A percentile compares a stretch with the other conserved stretches of the same genome.
Evolutionary conservation across 768 basidiomycete genomes (phyloP).

Genomic region (Psilocybe azurescens): DNA sequence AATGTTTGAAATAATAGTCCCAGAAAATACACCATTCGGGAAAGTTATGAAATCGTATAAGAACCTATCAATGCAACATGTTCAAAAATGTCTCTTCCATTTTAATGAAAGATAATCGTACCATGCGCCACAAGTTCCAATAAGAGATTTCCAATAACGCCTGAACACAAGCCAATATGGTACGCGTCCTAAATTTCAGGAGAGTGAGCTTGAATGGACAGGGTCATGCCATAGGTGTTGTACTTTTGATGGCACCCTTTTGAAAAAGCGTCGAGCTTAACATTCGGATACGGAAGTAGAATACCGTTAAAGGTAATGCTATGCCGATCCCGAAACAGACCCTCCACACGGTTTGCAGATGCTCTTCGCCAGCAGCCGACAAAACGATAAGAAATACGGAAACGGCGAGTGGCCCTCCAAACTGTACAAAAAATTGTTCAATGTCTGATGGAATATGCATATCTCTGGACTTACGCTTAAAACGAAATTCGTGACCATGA

Average conservation of each 20-base stretch:
- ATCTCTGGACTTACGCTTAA: slow-evolving; percentile 49
- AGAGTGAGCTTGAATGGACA: background rate
- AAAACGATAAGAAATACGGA: slow-evolving; percentile 39
- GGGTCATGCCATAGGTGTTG: background rate
- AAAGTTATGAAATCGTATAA: slow-evolving; percentile 77
- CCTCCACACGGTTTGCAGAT: slow-evolving; percentile 71
- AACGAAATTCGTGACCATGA: slow-evolving; percentile 79
- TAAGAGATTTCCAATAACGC: slow-evolving; percentile 69
- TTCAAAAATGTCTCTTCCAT: background rate
- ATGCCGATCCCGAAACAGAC: slow-evolving; percentile 71
- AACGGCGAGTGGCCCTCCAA: too few relatives aligned
- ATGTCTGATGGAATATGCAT: background rate
- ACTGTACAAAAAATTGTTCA: too few relatives aligned
- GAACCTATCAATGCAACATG: slow-evolving; percentile 47
- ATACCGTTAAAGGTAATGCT: slow-evolving; percentile 65
- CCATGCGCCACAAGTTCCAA: slow-evolving; percentile 81
- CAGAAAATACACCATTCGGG: slow-evolving; percentile 74
- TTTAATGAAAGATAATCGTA: slow-evolving; percentile 26
- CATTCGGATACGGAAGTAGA: slow-evolving; percentile 78
- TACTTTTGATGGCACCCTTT: slow-evolving; percentile 69
- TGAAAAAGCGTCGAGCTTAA: slow-evolving; percentile 67
- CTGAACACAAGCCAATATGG: slow-evolving; percentile 66
- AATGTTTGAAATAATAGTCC: slow-evolving; percentile 70
- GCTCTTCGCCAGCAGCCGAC: slow-evolving; percentile 65
- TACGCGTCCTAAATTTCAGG: slow-evolving; percentile 44